Base-by-base conservation (phyloP, 192 early-diverging fungal species). In the Gaertneriomyces sp. region DNA sequence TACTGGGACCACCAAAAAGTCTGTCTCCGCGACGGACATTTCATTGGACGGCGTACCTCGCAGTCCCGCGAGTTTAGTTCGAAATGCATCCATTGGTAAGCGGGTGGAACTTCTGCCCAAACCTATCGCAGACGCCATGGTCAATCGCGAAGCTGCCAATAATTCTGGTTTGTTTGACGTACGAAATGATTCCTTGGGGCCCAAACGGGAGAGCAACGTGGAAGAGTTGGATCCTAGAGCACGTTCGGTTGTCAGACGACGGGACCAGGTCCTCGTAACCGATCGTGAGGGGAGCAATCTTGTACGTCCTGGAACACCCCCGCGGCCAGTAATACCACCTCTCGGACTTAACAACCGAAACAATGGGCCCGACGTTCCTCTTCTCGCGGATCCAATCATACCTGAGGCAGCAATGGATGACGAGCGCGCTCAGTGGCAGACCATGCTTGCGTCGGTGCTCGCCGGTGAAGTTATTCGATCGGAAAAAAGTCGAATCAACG, bases 341-440 rank as follows among this genome's bases (percentile, higher is more conserved):
- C 66, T 7, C 6, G 19, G 55, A 12, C 66, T 43, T 5, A 60
- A 68, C 46, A 68, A 50, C 42, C 46, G 45, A 0, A 7, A 16
- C 16, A 56, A 9, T 12, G 33, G 33, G 4, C 20, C 12, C 0
- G 16, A 14, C 3, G 54, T 56, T 0, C 39, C 16, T 14, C 12
- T 56, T 38, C 14, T 38, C 3, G 19, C 14, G 54, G 14, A 4
- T 33, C 47, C 17, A 12, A 49, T n/a, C 40, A 40, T 17, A 4
- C 38, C 25, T 8, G 25, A 43, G 5, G 49, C 53, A 14, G 47
- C 63, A 16, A 42, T 63, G 47, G 60, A 51, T 47, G 60, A 60
- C 20, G 92, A 94, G 66, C 85, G 92, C 45, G 70, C 81, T 10
- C 89, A 92, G 64, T 94, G 92, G 92, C 92, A 91, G 47, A 82